Conservation (phyloP, 192 early-diverging fungal species). For the Backusella parvicylindrica region DNA sequence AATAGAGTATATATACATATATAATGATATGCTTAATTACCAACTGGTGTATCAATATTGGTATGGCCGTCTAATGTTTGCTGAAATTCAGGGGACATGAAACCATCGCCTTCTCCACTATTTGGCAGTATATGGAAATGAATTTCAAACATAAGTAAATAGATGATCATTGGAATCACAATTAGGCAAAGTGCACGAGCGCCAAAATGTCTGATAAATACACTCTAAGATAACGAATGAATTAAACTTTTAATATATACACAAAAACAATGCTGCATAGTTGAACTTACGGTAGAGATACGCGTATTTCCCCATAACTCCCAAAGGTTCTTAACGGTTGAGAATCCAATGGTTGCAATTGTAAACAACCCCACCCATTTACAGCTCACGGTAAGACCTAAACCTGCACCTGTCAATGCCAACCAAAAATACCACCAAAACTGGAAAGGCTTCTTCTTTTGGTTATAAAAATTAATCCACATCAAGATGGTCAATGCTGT, state of each 20-base stretch:
- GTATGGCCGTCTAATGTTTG: constrained; percentile 72
- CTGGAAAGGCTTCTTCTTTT: constrained; percentile 53
- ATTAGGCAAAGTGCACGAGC: constrained; percentile 86
- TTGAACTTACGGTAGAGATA: constrained; percentile 27
- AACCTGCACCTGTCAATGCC: constrained; percentile 72
- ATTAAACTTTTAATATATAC: not conserved
- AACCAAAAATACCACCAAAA: constrained; percentile 89
- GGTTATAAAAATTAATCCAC: constrained; percentile 88
- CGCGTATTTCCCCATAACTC: constrained; percentile 71
- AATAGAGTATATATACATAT: not conserved
- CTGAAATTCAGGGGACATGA: constrained; percentile 93
- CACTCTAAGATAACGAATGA: not conserved
- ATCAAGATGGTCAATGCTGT: constrained; percentile 71
- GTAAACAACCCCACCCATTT: constrained; percentile 98
- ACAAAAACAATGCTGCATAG: not conserved
- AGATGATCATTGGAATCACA: constrained; percentile 71
- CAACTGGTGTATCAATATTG: constrained; percentile 48
- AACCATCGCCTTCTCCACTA: constrained; percentile 87
- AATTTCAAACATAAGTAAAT: constrained; percentile 84
- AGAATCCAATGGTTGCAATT: constrained; percentile 82
- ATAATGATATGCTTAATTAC: constrained; percentile 28
- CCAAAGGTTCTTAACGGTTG: constrained; percentile 85
- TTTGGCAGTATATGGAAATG: constrained; percentile 82
- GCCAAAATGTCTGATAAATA: constrained; percentile 66
- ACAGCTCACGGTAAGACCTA: constrained; percentile 74